A percentile compares a stretch with the other conserved stretches of the same genome.
These are phyloP conservation scores for Hypoxylon fuscum DNA, from an alignment of 495 filamentous ascomycete genomes.

Conservation along the genomic window DNA sequence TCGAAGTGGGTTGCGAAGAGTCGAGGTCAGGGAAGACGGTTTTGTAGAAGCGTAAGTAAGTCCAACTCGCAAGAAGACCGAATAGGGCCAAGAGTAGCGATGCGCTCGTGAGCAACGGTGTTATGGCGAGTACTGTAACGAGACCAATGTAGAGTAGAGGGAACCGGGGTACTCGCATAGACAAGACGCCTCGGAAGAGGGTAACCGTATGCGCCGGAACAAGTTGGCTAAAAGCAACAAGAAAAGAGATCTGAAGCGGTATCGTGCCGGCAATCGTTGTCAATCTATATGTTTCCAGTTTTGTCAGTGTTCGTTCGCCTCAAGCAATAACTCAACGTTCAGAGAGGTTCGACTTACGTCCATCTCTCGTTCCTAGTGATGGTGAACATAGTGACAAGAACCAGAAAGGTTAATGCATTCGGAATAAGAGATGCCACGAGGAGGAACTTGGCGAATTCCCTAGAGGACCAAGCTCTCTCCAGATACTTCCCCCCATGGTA, in stretches of 20 bases:
- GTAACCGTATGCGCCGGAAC: conserved; percentile 98
- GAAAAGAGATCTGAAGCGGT: conserved; percentile 89
- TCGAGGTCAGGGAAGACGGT: conserved; percentile 68
- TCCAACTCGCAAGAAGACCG: conserved; percentile 90
- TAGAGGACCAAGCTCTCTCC: conserved; percentile 94
- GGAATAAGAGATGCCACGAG: conserved; percentile 79
- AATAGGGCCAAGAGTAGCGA: conserved; percentile 80
- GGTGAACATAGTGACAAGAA: conserved; percentile 76
- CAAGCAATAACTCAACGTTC: background rate
- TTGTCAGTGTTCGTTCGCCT: conserved; percentile 25
- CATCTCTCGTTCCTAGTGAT: conserved; percentile 71
- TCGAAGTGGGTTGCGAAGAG: conserved; percentile 67
- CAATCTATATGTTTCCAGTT: conserved; percentile 56
- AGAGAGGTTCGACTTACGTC: conserved; percentile 66
- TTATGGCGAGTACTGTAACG: conserved; percentile 76
- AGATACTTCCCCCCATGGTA: conserved; percentile 96
- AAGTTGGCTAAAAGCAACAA: conserved; percentile 98
- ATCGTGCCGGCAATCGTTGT: conserved; percentile 87
- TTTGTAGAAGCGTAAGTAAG: conserved; percentile 95
- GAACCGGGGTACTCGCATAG: conserved; percentile 89
- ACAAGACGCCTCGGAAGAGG: conserved; percentile 84
- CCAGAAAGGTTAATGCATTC: conserved; percentile 75
- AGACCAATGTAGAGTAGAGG: conserved; percentile 85
- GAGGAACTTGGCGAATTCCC: conserved; percentile 91
- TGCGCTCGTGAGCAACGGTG: conserved; percentile 87